Evolutionary conservation across 805 yeast species (phyloP), one percentile per base, ranked within the genome.

Genomic region (Priceomyces medius): DNA sequence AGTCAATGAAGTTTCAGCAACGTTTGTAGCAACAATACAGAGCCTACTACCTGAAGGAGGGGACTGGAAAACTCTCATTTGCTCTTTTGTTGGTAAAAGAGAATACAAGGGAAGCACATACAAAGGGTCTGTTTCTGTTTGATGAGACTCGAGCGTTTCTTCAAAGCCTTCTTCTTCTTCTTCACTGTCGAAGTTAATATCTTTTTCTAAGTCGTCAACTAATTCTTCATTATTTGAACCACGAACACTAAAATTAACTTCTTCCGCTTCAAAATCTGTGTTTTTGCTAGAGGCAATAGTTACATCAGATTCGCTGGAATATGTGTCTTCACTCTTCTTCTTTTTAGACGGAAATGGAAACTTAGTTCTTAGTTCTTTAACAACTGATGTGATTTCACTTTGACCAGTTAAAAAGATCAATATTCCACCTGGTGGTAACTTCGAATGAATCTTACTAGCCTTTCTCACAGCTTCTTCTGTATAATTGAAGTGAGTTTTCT

Each of bases 1-100:
- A 0, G 99, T 93, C 58, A 93, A 74, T 1, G 97, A 89, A 0
- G 99, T 93, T 61, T 93, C 99, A 0, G 99, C 99, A 43, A 93
- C 95, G 58, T 93, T 93, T 1, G 99, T 93, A 4, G 99, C 96
- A 23, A 93, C 88, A 29, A 93, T 85, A 70, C 97, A 89, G 7
- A 93, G 62, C 54, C 99, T 74, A 31, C 89, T 76, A 3, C 95
- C 96, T 19, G 69, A 66, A 2, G 99, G 99, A 2, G 97, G 95
- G 0, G 73, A 70, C 42, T 86, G 78, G 58, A 93, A 93, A 2
- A 93, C 95, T 57, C 82, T 86, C 89, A 93, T 82, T 66, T 93
- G 99, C 55, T 93, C 96, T 35, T 78, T 79, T 0, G 98, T 89
- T n/a, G 99, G 96, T 28, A 93, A 70, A 35, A 93, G 68, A 5